Evolutionary conservation across 2,329 filamentous ascomycete genomes (phyloP).

Genomic region (Metarhizium album): DNA sequence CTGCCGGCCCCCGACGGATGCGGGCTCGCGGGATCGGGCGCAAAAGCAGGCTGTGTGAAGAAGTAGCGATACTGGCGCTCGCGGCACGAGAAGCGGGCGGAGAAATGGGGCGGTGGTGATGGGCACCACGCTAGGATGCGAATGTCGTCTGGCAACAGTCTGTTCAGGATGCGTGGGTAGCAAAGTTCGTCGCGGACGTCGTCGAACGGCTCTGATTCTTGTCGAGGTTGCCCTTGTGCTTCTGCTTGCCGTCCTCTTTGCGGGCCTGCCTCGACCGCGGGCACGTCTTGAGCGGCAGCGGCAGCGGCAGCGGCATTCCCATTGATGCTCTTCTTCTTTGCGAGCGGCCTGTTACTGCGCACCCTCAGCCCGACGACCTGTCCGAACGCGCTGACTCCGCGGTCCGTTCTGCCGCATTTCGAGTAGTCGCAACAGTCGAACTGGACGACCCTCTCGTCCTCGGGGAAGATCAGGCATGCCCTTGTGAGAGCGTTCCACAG

Average conservation of each 20-base stretch:
- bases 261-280: slow-evolving; percentile 9
- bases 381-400: slow-evolving; percentile 90
- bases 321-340: slow-evolving; percentile 20
- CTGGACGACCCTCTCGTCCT: slow-evolving; percentile 51
- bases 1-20: slow-evolving; percentile 5
- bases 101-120: slow-evolving; percentile 66
- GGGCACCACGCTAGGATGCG: slow-evolving; percentile 90
- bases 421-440: slow-evolving; percentile 84
- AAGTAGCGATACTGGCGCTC: slow-evolving; percentile 93
- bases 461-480: slow-evolving; percentile 69
- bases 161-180: slow-evolving; percentile 77
- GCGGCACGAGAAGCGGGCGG: slow-evolving; percentile 83
- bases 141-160: slow-evolving; percentile 80
- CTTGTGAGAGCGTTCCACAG: slow-evolving; percentile 85
- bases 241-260: slow-evolving; percentile 4
- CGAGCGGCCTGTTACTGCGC: slow-evolving; percentile 62
- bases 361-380: slow-evolving; percentile 83
- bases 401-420: slow-evolving; percentile 89
- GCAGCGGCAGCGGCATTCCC: slow-evolving; percentile 13
- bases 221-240: slow-evolving; percentile 7
- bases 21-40: slow-evolving; percentile 39
- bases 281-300: slow-evolving; percentile 15
- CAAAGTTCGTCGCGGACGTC: slow-evolving; percentile 70
- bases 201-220: slow-evolving; percentile 35
- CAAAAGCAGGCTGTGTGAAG: slow-evolving; percentile 88